phyloP scores from a whole-genome alignment of 2,329 filamentous ascomycete genomes.

The Neophaeococcomyces mojaviensis region DNA sequence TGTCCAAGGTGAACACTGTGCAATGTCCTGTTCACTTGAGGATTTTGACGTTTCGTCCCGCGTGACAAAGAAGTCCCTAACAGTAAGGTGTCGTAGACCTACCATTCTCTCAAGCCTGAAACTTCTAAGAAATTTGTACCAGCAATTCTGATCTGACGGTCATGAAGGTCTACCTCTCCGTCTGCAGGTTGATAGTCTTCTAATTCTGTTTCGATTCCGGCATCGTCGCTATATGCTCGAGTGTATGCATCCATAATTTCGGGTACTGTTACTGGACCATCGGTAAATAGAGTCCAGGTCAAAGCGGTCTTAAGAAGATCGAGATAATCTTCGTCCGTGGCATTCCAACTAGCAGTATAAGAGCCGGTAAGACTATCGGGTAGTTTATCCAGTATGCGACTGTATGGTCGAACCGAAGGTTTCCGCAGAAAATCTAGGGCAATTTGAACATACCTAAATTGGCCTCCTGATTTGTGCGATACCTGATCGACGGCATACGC shows the following conservation, averaged over 20 bases:
- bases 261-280: neutral
- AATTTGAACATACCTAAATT: conserved; percentile 2
- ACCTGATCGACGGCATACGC: neutral
- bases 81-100: neutral
- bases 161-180: neutral
- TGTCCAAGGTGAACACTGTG: neutral
- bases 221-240: neutral
- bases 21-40: neutral
- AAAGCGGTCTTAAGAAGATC: neutral
- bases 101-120: neutral
- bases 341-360: neutral
- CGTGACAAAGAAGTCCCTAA: neutral
- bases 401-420: neutral
- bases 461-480: neutral
- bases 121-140: neutral
- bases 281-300: neutral
- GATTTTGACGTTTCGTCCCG: neutral
- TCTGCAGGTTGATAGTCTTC: neutral
- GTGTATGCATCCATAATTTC: neutral
- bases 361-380: neutral
- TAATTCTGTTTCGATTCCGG: neutral
- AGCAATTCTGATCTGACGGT: neutral
- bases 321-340: neutral
- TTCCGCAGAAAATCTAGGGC: neutral
- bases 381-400: neutral